Base-by-base conservation (phyloP, 805 yeast species). In the Priceomyces medius region DNA sequence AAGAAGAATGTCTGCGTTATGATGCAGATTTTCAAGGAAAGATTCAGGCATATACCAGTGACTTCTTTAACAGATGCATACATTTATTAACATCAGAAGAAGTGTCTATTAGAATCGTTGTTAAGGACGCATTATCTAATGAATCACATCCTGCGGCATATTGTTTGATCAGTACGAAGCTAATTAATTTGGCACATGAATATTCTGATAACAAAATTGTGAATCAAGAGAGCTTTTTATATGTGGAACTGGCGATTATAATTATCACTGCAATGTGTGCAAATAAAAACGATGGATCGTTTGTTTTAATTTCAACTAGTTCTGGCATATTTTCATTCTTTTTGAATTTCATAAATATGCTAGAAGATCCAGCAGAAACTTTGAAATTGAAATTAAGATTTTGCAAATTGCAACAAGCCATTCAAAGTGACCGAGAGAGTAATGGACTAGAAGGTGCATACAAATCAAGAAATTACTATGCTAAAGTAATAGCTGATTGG, bases 41-140 rank as follows among this genome's bases (percentile, higher is more conserved):
- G 26, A 60, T 74, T 33, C 46, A 57, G 17, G 55, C 52, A 12
- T 63, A 68, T 28, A 67, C 77, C 10, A 71, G 73, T 12, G 67
- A 62, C 17, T 81, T 81, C 44, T 70, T 79, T 35, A 73, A 66
- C 38, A 76, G 64, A 46, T 81, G 81, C 43, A 65, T 80, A 37
- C 58, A 59, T 3, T 61, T 79, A 55, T 58, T 81, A 28, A 67
- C 73, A 8, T 71, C 79, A 9, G 66, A 65, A 19, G 78, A 72
- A 53, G 63, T 76, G 43, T 73, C 78, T 4, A 71, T 81, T 0
- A 71, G 95, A 46, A 93, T 87, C 34, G 78, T 80, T 31, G 76
- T 87, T 2, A 79, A 83, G 45, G 95, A 87, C 48, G 80, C 87
- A 2, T 59, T 88, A 33, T 79, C 85, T 10, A 64, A 74, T 21